Conservation (phyloP, 495 filamentous ascomycete genomes). For the Aspergillus asperescens region DNA sequence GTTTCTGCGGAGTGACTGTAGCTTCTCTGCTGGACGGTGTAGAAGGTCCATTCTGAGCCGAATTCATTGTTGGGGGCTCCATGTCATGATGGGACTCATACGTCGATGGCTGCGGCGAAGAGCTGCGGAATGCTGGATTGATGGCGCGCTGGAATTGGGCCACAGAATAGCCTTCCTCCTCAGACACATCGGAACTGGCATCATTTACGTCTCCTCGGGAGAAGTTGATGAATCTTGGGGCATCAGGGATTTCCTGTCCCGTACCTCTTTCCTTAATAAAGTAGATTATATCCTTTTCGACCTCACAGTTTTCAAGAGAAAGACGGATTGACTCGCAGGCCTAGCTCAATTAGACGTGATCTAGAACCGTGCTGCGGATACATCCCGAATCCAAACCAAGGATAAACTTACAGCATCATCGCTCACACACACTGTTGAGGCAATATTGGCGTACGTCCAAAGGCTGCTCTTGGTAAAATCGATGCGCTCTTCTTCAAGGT, state of each 20-base stretch:
- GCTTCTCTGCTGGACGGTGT: slow-evolving; percentile 49
- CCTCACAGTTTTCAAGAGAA: slow-evolving; percentile 90
- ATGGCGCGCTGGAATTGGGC: slow-evolving; percentile 93
- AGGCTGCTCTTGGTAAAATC: slow-evolving; percentile 96
- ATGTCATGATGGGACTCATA: slow-evolving; percentile 88
- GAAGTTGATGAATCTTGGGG: slow-evolving; percentile 98
- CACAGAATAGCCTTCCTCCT: slow-evolving; percentile 82
- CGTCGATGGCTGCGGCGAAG: slow-evolving; percentile 80
- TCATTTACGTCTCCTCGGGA: slow-evolving; percentile 86
- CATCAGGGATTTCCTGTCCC: slow-evolving; percentile 93
- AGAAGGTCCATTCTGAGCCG: slow-evolving; percentile 50
- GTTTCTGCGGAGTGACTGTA: slow-evolving; percentile 51
- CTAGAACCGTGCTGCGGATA: background rate
- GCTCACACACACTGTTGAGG: slow-evolving; percentile 97
- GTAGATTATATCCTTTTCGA: slow-evolving; percentile 84
- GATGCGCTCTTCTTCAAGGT: slow-evolving; percentile 93
- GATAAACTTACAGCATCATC: slow-evolving; percentile 73
- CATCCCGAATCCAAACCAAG: no score
- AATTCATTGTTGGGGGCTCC: slow-evolving; percentile 58
- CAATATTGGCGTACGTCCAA: slow-evolving; percentile 96
- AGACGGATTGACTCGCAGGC: slow-evolving; percentile 97
- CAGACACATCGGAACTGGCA: slow-evolving; percentile 71
- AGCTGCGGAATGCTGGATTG: slow-evolving; percentile 89
- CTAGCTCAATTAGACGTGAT: slow-evolving; percentile 27
- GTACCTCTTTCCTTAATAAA: slow-evolving; percentile 92